These are phyloP conservation scores for Ascochyta rabiei DNA, from an alignment of 2,329 filamentous ascomycete species.

Conservation along the genomic window DNA sequence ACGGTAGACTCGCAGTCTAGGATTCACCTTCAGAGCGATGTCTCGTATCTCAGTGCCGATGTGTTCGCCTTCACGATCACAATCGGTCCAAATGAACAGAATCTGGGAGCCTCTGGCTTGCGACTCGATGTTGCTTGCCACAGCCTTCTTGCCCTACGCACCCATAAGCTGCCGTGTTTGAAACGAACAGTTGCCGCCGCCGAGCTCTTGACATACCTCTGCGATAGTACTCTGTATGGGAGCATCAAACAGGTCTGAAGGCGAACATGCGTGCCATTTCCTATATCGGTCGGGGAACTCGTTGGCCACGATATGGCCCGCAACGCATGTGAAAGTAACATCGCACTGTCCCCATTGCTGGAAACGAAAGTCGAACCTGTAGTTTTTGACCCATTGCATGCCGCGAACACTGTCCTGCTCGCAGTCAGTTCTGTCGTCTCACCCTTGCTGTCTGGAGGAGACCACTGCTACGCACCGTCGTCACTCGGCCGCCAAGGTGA, in stretches of 20 bases:
- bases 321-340: slow-evolving; percentile 92
- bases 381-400: slow-evolving; percentile 84
- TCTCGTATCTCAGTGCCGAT: slow-evolving; percentile 91
- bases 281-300: slow-evolving; percentile 78
- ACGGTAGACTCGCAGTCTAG: slow-evolving; percentile 76
- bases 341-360: slow-evolving; percentile 79
- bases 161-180: slow-evolving; percentile 15
- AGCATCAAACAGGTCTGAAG: slow-evolving; percentile 79
- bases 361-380: slow-evolving; percentile 89
- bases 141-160: slow-evolving; percentile 72
- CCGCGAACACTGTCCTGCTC: slow-evolving; percentile 12
- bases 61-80: slow-evolving; percentile 95
- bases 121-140: slow-evolving; percentile 83
- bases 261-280: slow-evolving; percentile 81
- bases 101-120: slow-evolving; percentile 75
- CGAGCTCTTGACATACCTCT: slow-evolving; percentile 56
- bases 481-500: slow-evolving; percentile 82
- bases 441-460: neutral
- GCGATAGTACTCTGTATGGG: slow-evolving; percentile 72
- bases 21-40: slow-evolving; percentile 76
- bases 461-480: slow-evolving; percentile 60
- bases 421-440: slow-evolving; percentile 12
- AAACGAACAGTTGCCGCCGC: neutral
- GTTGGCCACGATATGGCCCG: slow-evolving; percentile 81
- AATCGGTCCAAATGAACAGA: slow-evolving; percentile 98